Percentiles rank a stretch among this genome's conserved stretches.
Evolutionary conservation across 495 filamentous ascomycete genomes (phyloP).

Genomic region (Terfezia boudieri): DNA sequence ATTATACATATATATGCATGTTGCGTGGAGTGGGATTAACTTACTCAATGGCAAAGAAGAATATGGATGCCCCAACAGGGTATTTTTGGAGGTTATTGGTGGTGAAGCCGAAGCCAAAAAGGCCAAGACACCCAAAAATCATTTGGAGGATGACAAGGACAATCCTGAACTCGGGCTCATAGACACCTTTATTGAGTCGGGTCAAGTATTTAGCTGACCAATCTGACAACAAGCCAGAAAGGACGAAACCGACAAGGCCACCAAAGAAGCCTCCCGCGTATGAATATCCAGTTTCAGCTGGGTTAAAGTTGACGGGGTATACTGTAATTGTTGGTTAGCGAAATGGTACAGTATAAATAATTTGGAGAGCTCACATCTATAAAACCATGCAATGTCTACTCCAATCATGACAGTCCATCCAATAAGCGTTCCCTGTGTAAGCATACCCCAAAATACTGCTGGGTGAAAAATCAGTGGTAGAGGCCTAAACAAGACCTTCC

Average conservation of each 20-base stretch:
- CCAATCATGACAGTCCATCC: constrained; percentile 93
- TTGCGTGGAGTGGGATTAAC: neutral
- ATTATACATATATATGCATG: neutral
- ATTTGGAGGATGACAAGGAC: constrained; percentile 61
- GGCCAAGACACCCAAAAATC: constrained; percentile 50
- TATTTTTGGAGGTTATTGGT: constrained; percentile 35
- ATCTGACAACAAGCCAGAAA: constrained; percentile 55
- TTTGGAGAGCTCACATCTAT: neutral
- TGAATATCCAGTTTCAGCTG: constrained; percentile 66
- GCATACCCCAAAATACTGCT: constrained; percentile 67
- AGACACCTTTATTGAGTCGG: constrained; percentile 50
- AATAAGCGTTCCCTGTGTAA: constrained; percentile 78
- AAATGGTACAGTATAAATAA: constrained; percentile 23
- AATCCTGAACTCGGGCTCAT: constrained; percentile 81
- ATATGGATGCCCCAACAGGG: constrained; percentile 46
- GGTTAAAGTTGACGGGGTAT: constrained; percentile 56
- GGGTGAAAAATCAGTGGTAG: constrained; percentile 51
- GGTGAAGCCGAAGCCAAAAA: constrained; percentile 67
- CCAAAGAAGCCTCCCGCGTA: constrained; percentile 77
- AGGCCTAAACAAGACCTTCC: constrained; percentile 43
- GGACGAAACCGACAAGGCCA: constrained; percentile 49
- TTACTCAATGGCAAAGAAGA: constrained; percentile 47
- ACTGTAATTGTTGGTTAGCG: constrained; percentile 21
- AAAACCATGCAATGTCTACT: constrained; percentile 43
- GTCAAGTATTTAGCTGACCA: constrained; percentile 49